phyloP scores from a whole-genome alignment of 495 filamentous ascomycete genomes.

The Daldinia concentrica region DNA sequence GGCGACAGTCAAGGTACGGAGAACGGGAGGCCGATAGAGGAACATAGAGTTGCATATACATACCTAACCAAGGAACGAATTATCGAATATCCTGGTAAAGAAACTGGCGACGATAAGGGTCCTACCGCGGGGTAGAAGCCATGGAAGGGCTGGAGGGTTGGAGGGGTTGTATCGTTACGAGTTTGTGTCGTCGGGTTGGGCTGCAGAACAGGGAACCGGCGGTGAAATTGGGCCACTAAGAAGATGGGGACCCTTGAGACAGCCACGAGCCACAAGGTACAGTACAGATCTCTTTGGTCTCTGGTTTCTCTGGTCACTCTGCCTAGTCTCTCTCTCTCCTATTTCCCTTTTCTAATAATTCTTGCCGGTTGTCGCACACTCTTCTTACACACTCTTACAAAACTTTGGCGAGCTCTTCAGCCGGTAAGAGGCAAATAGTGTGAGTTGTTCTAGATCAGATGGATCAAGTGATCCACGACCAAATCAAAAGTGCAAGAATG shows the following conservation, averaged over 20 bases:
- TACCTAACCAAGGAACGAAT: slow-evolving; percentile 24
- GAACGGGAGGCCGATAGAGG: slow-evolving; percentile 33
- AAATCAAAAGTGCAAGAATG: slow-evolving; percentile 23
- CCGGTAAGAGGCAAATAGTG: slow-evolving; percentile 32
- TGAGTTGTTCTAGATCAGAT: slow-evolving; percentile 27
- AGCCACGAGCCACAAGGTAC: slow-evolving; percentile 33
- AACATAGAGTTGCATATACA: slow-evolving; percentile 22
- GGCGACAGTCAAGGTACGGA: slow-evolving; percentile 29
- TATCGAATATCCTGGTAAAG: slow-evolving; percentile 24
- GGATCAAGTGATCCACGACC: slow-evolving; percentile 34
- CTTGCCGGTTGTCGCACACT: slow-evolving; percentile 14
- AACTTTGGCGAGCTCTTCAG: slow-evolving; percentile 27
- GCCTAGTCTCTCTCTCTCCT: slow-evolving; percentile 1
- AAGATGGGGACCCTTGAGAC: slow-evolving; percentile 28
- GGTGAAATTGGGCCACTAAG: slow-evolving; percentile 45
- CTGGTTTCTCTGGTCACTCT: too few species aligned
- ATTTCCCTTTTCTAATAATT: slow-evolving; percentile 15
- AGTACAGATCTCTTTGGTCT: not conserved
- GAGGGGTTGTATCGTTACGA: slow-evolving; percentile 16
- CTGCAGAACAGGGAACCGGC: slow-evolving; percentile 42
- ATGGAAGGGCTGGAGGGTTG: slow-evolving; percentile 28
- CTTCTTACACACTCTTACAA: not conserved
- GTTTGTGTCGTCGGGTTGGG: slow-evolving; percentile 37
- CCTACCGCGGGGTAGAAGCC: slow-evolving; percentile 44
- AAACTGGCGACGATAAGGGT: slow-evolving; percentile 32